Evolutionary conservation across 768 basidiomycete species (phyloP).

Genomic region (Coprinopsis sp.): DNA sequence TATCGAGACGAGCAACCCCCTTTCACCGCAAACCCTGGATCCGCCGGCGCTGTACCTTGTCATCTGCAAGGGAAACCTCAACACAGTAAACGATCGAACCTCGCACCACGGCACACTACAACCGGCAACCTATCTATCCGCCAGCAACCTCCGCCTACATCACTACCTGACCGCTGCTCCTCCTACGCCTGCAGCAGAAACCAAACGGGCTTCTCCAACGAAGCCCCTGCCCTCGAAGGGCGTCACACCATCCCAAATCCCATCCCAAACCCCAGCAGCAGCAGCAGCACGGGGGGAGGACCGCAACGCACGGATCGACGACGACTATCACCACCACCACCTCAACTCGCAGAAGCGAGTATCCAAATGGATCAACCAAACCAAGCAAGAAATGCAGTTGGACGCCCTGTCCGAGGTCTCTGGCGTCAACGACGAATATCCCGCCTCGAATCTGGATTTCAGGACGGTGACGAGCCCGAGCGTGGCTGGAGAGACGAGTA

Average conservation of each 20-base stretch:
- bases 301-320: constrained; percentile 11
- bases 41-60: too few relatives aligned
- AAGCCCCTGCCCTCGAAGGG: not conserved
- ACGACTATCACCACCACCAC: constrained; percentile 24
- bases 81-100: not conserved
- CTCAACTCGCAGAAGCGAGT: constrained; percentile 25
- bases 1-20: too few relatives aligned
- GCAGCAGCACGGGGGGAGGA: too few relatives aligned
- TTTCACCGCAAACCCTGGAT: too few relatives aligned
- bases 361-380: constrained; percentile 25
- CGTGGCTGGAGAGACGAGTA: too few relatives aligned
- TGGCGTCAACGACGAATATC: constrained; percentile 6
- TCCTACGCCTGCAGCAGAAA: constrained; percentile 1
- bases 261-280: not conserved
- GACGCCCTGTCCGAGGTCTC: constrained; percentile 4
- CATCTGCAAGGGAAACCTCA: too few relatives aligned
- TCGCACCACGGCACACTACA: not conserved
- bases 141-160: not conserved
- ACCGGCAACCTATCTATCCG: not conserved
- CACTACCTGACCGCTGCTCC: not conserved
- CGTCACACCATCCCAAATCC: not conserved
- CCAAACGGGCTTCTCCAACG: too few relatives aligned
- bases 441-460: not conserved
- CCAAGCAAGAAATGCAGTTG: constrained; percentile 19
- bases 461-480: too few relatives aligned